Evolutionary conservation across 2,329 filamentous ascomycete species (phyloP).

Genomic region (Mycosphaerella sp.): DNA sequence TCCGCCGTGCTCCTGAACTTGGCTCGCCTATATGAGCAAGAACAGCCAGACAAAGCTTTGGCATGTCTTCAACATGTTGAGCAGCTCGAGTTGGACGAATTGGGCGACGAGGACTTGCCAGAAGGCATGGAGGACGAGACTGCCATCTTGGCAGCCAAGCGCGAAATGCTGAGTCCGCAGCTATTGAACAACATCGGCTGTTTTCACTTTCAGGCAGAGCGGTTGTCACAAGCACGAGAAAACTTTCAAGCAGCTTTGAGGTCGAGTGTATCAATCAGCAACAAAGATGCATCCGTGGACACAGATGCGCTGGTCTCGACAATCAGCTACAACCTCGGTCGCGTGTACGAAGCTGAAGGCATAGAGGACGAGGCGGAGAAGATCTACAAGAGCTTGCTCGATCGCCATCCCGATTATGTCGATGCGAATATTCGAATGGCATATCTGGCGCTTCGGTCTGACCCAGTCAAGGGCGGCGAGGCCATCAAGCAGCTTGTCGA

Average conservation of each 20-base stretch:
- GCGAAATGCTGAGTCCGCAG: conserved; percentile 78
- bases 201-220: conserved; percentile 85
- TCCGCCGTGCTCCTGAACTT: conserved; percentile 85
- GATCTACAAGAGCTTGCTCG: conserved; percentile 79
- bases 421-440: conserved; percentile 84
- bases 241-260: conserved; percentile 89
- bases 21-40: conserved; percentile 79
- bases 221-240: conserved; percentile 70
- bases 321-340: conserved; percentile 92
- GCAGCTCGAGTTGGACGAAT: conserved; percentile 75
- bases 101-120: conserved; percentile 63
- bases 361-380: conserved; percentile 76
- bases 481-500: conserved; percentile 80
- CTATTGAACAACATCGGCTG: conserved; percentile 96
- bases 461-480: conserved; percentile 77
- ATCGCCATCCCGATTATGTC: conserved; percentile 80
- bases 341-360: conserved; percentile 83
- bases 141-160: conserved; percentile 47
- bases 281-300: conserved; percentile 56
- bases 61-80: conserved; percentile 90
- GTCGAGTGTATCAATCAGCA: conserved; percentile 74
- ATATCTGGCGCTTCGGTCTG: conserved; percentile 78
- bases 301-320: conserved; percentile 90
- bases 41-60: conserved; percentile 81
- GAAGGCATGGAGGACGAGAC: conserved; percentile 32